These are phyloP conservation scores for Saccharomycopsis vini DNA, from an alignment of 805 yeast genomes.

Conservation along the genomic window DNA sequence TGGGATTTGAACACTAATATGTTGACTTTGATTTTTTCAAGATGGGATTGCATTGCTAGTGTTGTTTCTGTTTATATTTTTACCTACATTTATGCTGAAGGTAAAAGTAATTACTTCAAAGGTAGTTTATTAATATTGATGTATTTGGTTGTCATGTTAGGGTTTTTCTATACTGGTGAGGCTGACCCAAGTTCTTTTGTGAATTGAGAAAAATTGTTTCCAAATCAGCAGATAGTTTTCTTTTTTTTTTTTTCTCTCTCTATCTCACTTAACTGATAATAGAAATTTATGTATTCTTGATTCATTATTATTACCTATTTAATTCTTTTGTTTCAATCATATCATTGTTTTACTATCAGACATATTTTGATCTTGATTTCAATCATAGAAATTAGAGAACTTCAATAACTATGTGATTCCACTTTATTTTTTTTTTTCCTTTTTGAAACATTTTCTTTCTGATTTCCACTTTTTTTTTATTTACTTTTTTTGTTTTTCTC, in stretches of 20 bases:
- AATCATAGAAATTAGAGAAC: too few species aligned
- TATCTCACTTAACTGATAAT: too few species aligned
- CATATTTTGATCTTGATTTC: too few species aligned
- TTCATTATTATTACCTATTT: background rate
- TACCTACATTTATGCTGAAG: conserved; percentile 92
- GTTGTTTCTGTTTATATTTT: conserved; percentile 80
- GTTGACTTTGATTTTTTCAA: conserved; percentile 83
- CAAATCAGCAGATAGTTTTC: too few species aligned
- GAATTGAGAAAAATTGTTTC: too few species aligned
- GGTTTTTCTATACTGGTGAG: conserved; percentile 61
- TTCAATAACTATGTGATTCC: too few species aligned
- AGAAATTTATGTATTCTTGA: background rate
- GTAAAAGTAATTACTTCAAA: conserved; percentile 91
- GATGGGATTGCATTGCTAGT: conserved; percentile 89
- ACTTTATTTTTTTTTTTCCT: too few species aligned
- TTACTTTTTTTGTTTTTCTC: too few species aligned
- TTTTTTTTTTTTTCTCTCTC: too few species aligned
- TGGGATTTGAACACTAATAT: conserved; percentile 23
- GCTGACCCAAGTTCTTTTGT: conserved; percentile 15
- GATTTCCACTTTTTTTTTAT: too few species aligned
- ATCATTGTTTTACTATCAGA: too few species aligned
- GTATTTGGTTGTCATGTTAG: conserved; percentile 66
- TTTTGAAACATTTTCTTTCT: too few species aligned
- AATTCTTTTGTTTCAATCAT: background rate
- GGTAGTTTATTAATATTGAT: conserved; percentile 80